Percentiles rank a stretch among this genome's conserved stretches.
phyloP scores from a whole-genome alignment of 192 early-diverging fungal species.

The Chytriomyces sp. region DNA sequence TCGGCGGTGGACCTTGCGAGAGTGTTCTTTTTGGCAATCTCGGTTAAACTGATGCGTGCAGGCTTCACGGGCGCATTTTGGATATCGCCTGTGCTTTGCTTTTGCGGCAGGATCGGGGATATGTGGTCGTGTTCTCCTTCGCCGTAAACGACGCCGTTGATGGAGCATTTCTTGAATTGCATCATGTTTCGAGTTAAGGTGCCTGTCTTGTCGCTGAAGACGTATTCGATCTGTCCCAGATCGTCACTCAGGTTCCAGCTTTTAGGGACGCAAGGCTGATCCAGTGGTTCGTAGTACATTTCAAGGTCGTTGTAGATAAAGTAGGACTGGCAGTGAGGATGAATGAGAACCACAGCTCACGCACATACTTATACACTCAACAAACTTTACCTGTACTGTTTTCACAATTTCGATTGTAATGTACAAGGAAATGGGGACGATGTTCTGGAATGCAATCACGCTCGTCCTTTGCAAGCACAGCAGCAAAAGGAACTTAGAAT shows the following conservation, averaged over 20 bases:
- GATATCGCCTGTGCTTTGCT: neutral
- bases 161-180: slow-evolving; percentile 92
- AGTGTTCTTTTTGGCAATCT: slow-evolving; percentile 26
- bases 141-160: slow-evolving; percentile 84
- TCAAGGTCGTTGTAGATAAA: slow-evolving; percentile 90
- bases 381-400: slow-evolving; percentile 69
- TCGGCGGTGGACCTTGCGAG: neutral
- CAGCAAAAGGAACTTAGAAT: slow-evolving; percentile 26
- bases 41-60: slow-evolving; percentile 23
- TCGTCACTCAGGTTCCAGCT: slow-evolving; percentile 92
- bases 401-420: slow-evolving; percentile 93
- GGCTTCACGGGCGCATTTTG: neutral
- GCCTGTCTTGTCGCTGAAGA: slow-evolving; percentile 96
- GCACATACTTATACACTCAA: no score
- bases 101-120: no score
- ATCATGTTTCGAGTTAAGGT: slow-evolving; percentile 97
- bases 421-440: slow-evolving; percentile 95
- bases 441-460: slow-evolving; percentile 91
- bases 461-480: slow-evolving; percentile 62
- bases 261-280: slow-evolving; percentile 80
- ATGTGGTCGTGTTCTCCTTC: slow-evolving; percentile 17
- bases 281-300: slow-evolving; percentile 82
- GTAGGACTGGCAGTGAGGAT: slow-evolving; percentile 63
- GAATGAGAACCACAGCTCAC: slow-evolving; percentile 14
- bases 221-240: slow-evolving; percentile 93